These are phyloP conservation scores for Colletotrichum endophyticum DNA, from an alignment of 2,329 filamentous ascomycete species.

Conservation along the genomic window DNA sequence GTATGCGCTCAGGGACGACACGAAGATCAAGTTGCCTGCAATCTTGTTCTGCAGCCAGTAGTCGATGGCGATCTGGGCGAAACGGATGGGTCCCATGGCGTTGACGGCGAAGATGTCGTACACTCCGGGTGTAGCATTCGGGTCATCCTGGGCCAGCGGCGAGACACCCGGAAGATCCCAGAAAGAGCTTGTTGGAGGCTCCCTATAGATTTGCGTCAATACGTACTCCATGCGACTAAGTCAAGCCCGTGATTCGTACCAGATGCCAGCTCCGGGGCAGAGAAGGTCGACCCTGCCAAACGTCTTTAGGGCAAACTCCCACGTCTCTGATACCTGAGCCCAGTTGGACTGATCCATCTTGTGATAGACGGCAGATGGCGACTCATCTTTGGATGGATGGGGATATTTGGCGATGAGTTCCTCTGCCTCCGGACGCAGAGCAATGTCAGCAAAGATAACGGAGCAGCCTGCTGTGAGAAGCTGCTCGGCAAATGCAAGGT, in stretches of 20 bases:
- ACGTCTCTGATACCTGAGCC: slow-evolving; percentile 26
- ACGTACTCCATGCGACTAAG: background rate
- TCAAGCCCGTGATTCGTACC: background rate
- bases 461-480: slow-evolving; percentile 28
- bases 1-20: slow-evolving; percentile 32
- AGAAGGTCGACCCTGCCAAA: slow-evolving; percentile 23
- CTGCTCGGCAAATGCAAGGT: slow-evolving; percentile 23
- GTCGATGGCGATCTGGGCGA: slow-evolving; percentile 30
- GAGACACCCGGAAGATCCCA: slow-evolving; percentile 29
- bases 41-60: slow-evolving; percentile 31
- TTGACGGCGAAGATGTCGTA: slow-evolving; percentile 32
- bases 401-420: slow-evolving; percentile 17
- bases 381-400: background rate
- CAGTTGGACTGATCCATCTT: slow-evolving; percentile 30
- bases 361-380: slow-evolving; percentile 31
- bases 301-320: slow-evolving; percentile 18
- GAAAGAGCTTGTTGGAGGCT: slow-evolving; percentile 28
- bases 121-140: slow-evolving; percentile 21
- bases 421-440: slow-evolving; percentile 27
- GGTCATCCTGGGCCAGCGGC: slow-evolving; percentile 21
- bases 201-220: background rate
- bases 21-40: slow-evolving; percentile 40
- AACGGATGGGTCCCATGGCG: slow-evolving; percentile 27
- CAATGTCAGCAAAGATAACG: slow-evolving; percentile 30
- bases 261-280: slow-evolving; percentile 24